Evolutionary conservation across 441 rosid species (phyloP).

Genomic region (Jatropha multifida): DNA sequence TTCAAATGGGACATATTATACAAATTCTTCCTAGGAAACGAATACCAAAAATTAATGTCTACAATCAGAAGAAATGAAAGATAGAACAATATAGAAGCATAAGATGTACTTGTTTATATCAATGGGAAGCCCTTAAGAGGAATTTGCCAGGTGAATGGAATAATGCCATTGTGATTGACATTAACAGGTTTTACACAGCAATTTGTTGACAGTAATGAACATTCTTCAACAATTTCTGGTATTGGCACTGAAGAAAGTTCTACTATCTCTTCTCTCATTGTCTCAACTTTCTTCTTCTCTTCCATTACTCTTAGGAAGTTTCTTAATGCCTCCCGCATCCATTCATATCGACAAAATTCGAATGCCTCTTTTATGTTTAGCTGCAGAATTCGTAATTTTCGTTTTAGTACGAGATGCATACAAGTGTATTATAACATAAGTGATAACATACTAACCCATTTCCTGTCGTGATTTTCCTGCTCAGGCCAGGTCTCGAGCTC

Average conservation of each 20-base stretch:
- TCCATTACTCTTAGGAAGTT: constrained; percentile 44
- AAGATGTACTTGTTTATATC: constrained; percentile 3
- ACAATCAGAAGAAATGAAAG: not conserved
- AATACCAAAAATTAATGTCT: too few relatives aligned
- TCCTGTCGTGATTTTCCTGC: constrained; percentile 51
- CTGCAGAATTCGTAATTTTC: constrained; percentile 30
- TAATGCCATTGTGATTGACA: constrained; percentile 21
- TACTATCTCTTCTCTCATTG: constrained; percentile 25
- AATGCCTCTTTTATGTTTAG: constrained; percentile 59
- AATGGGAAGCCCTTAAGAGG: constrained; percentile 30
- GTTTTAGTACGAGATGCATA: too few relatives aligned
- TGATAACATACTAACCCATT: constrained; percentile 52
- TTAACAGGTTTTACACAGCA: constrained; percentile 27
- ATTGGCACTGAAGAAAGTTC: constrained; percentile 22
- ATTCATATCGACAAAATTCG: constrained; percentile 67
- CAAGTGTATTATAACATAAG: too few relatives aligned
- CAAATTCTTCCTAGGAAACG: too few relatives aligned
- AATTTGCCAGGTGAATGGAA: constrained; percentile 23
- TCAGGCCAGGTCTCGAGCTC: constrained; percentile 83
- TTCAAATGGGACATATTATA: too few relatives aligned
- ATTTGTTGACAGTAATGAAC: constrained; percentile 37
- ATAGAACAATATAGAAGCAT: too few relatives aligned
- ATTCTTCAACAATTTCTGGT: constrained; percentile 28
- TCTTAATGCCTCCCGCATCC: constrained; percentile 76
- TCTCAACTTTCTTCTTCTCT: constrained; percentile 23